Conservation (phyloP, 371 early-diverging fungal genomes). For the Mycotypha africana region DNA sequence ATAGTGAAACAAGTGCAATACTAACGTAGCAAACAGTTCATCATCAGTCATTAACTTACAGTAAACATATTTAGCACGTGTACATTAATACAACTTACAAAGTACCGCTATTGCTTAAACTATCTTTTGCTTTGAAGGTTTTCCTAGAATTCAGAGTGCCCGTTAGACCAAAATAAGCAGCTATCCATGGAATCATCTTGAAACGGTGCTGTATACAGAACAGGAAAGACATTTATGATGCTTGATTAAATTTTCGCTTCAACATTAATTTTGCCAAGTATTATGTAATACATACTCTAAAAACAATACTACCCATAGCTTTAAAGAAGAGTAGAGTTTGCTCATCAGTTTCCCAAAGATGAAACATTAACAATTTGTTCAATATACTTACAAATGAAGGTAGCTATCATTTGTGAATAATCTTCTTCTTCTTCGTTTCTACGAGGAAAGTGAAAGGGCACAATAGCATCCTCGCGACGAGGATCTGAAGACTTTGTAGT, state of each 20-base stretch:
- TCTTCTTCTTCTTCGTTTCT: slow-evolving; percentile 23
- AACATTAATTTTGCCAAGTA: neutral
- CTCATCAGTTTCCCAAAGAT: too few relatives aligned
- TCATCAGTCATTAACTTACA: too few relatives aligned
- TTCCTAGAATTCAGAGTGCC: slow-evolving; percentile 36
- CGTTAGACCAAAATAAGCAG: slow-evolving; percentile 35
- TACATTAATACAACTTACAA: slow-evolving; percentile 21
- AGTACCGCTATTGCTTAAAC: slow-evolving; percentile 28
- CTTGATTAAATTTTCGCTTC: neutral
- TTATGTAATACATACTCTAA: slow-evolving; percentile 26
- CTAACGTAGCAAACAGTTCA: slow-evolving; percentile 6
- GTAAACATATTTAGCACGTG: neutral
- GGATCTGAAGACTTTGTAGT: slow-evolving; percentile 40
- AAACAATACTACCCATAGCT: slow-evolving; percentile 42
- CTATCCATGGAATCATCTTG: slow-evolving; percentile 39
- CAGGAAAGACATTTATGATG: neutral
- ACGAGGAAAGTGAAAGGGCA: slow-evolving; percentile 37
- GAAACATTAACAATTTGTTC: too few relatives aligned
- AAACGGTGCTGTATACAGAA: slow-evolving; percentile 34
- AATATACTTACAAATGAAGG: slow-evolving; percentile 28
- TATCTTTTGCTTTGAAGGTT: slow-evolving; percentile 23
- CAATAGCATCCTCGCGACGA: slow-evolving; percentile 33
- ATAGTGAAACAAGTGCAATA: slow-evolving; percentile 30
- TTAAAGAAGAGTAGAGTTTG: neutral
- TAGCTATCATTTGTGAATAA: slow-evolving; percentile 28